Evolutionary conservation across 306 rosid species (phyloP).

Genomic region (Neltuma alba): DNA sequence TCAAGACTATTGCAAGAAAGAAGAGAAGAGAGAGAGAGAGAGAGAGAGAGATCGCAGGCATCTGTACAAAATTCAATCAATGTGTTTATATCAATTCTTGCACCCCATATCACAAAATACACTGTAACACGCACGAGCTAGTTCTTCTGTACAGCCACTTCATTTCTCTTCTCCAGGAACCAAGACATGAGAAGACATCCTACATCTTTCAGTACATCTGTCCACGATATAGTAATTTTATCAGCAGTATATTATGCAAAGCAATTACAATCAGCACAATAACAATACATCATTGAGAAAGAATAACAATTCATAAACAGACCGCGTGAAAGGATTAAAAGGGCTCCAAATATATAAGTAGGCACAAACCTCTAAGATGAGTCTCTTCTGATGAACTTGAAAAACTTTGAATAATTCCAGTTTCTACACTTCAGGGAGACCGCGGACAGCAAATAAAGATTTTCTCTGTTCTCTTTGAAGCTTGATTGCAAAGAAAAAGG

Average conservation of each 20-base stretch:
- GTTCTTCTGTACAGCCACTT: slow-evolving; percentile 15
- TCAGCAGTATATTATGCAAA: no score
- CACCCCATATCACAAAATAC: slow-evolving; percentile 1
- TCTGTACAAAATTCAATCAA: not conserved
- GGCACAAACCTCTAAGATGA: slow-evolving; percentile 46
- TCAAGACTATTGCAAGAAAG: not conserved
- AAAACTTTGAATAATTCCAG: slow-evolving; percentile 31
- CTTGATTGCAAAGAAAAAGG: slow-evolving; percentile 43
- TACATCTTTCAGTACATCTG: not conserved
- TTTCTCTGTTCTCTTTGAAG: slow-evolving; percentile 54
- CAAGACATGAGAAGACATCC: slow-evolving; percentile 26
- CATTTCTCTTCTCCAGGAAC: not conserved
- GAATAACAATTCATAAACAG: no score
- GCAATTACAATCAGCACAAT: no score
- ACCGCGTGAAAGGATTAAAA: not conserved
- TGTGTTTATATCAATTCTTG: not conserved
- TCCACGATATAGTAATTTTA: no score
- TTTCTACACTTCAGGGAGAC: slow-evolving; percentile 42
- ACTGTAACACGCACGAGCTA: not conserved
- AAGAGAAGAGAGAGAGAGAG: not conserved
- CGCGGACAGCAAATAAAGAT: slow-evolving; percentile 35
- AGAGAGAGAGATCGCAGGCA: not conserved
- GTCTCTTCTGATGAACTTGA: slow-evolving; percentile 20
- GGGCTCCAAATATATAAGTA: slow-evolving; percentile 13
- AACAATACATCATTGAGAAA: no score